Base-by-base conservation (phyloP, 345 rosid genomes). In the Populus davidiana region DNA sequence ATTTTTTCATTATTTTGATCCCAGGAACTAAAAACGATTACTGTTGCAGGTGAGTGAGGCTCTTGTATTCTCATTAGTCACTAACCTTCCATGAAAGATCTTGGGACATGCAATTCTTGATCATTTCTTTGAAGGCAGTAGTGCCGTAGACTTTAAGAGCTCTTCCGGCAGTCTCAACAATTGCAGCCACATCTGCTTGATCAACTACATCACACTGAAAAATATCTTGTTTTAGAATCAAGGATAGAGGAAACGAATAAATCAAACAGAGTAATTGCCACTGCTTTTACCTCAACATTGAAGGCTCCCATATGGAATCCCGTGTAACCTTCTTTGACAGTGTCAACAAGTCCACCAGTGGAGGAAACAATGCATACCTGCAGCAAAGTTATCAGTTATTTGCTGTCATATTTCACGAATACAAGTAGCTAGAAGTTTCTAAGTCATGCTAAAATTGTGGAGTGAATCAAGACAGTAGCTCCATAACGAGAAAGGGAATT, bases 31-130 rank as follows among this genome's bases (percentile, higher is more conserved):
- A 68, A 67, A 13, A 1, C 2, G 14, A 2, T 38, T 75, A 20
- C 56, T 69, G 23, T 43, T 70, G 33, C 10, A 4, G 36, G 63
- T 3, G 29, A 29, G 61, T 41, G 73, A 63, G 71, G 36, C 49
- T 12, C 47, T 33, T 43, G 20, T 8, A 6, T 65, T 13, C 25
- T 31, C 5, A 21, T 25, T 21, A 31, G 33, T 70, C 72, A 85
- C 93, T 83, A 27, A 93, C 98, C 98, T 93, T 93, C 99, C 98
- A 96, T 47, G 99, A 96, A 71, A 92, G 85, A 76, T 96, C 98
- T 82, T 87, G 92, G 59, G 91, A 89, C 99, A 96, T 96, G 81
- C 99, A 88, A 77, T 90, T 96, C 83, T 78, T 85, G 70, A 92
- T 88, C 90, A 96, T 93, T 85, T 96, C 97, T 78, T 78, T 81